Conservation (phyloP, 345 rosid genomes). For the Orychophragmus violaceus region DNA sequence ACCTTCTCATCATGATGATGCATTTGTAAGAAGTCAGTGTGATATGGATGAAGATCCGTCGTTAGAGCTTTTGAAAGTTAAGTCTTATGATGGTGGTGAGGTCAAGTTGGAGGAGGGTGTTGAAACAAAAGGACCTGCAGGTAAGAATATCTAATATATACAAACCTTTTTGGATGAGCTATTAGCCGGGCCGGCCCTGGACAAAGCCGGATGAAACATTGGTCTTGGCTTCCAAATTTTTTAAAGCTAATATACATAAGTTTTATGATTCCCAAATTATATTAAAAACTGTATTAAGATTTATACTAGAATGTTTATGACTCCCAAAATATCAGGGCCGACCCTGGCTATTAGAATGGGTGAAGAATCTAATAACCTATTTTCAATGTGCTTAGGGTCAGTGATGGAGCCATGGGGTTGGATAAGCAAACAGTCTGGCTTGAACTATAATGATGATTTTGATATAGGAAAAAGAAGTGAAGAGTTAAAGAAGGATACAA, state of each 20-base stretch:
- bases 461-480: constrained; percentile 10
- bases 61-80: background rate
- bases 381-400: constrained; percentile 20
- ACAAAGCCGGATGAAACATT: too few species aligned
- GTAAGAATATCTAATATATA: background rate
- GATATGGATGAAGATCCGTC: constrained; percentile 1
- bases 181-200: too few species aligned
- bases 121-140: constrained; percentile 16
- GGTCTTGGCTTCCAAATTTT: too few species aligned
- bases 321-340: too few species aligned
- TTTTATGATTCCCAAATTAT: too few species aligned
- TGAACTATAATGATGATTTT: constrained; percentile 24
- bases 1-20: constrained; percentile 32
- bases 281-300: too few species aligned
- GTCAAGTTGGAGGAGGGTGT: constrained; percentile 52
- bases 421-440: constrained; percentile 26
- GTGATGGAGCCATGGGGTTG: constrained; percentile 32
- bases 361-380: background rate
- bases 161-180: background rate
- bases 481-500: constrained; percentile 30
- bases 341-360: background rate
- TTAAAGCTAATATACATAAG: too few species aligned
- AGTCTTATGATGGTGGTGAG: constrained; percentile 16
- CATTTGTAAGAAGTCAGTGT: background rate
- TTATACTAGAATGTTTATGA: too few species aligned